These are phyloP conservation scores for Trichoderma hamatum DNA, from an alignment of 2,329 filamentous ascomycete species.

Conservation along the genomic window DNA sequence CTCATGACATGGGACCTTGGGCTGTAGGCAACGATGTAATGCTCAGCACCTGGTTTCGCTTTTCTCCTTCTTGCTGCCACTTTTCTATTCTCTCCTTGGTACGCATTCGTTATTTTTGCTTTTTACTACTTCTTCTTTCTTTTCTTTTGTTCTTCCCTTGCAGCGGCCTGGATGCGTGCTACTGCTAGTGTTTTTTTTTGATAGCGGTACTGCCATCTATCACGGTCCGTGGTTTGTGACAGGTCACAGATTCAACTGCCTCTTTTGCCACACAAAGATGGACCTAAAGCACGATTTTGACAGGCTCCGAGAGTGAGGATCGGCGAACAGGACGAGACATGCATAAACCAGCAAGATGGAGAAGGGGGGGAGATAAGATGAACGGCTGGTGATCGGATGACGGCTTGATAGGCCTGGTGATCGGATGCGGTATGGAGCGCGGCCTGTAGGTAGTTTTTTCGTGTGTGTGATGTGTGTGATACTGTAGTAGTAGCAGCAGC, in stretches of 20 bases:
- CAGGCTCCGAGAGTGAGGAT: not conserved
- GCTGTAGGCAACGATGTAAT: not conserved
- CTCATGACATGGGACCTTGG: not conserved
- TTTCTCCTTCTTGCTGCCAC: not conserved
- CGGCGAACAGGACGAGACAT: not conserved
- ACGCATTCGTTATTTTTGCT: not conserved
- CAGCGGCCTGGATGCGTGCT: not conserved
- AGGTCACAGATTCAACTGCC: not conserved
- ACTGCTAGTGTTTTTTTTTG: not conserved
- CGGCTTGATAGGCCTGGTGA: not conserved
- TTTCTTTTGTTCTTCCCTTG: not conserved
- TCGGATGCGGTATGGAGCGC: conserved; percentile 3
- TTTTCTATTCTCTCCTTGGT: not conserved
- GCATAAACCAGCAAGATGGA: not conserved
- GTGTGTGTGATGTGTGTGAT: no score
- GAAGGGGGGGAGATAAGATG: conserved; percentile 6
- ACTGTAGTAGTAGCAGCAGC: not conserved
- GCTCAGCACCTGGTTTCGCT: not conserved
- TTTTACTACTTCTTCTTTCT: not conserved
- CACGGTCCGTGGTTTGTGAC: not conserved
- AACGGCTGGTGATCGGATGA: conserved; percentile 3
- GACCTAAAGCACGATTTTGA: not conserved
- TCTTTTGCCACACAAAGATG: not conserved
- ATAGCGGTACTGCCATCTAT: not conserved
- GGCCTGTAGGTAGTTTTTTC: no score